These are phyloP conservation scores for Silene noctiflora DNA, from an alignment of 179 eudicot genomes.

Conservation along the genomic window DNA sequence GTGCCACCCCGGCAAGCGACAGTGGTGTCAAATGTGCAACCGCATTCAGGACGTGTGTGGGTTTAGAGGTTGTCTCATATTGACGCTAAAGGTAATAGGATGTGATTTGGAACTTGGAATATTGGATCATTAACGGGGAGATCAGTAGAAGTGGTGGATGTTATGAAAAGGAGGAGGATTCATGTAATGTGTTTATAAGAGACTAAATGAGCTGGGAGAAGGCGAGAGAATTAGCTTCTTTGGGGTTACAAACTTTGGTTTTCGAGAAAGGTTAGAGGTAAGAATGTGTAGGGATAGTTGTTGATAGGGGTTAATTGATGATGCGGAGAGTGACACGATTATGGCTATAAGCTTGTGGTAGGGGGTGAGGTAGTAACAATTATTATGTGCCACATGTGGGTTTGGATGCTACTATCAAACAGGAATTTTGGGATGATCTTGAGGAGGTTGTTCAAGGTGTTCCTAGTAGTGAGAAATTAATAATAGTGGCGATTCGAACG, in stretches of 20 bases:
- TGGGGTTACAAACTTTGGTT: slow-evolving; percentile 6
- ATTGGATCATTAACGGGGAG: not conserved
- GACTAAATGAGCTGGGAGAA: not conserved
- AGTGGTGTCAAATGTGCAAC: not conserved
- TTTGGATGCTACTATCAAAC: not conserved
- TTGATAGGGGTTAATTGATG: not conserved
- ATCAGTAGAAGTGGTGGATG: not conserved
- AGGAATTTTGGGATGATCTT: not conserved
- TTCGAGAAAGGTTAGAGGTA: not conserved
- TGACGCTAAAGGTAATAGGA: not conserved
- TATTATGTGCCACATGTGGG: not conserved
- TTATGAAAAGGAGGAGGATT: not conserved
- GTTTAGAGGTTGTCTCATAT: not conserved
- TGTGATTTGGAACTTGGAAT: not conserved
- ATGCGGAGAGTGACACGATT: not conserved
- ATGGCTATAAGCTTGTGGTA: not conserved
- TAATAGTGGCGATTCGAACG: not conserved
- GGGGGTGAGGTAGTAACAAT: not conserved
- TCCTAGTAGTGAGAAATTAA: not conserved
- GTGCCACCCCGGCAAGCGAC: not conserved
- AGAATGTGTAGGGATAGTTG: not conserved
- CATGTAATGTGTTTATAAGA: not conserved
- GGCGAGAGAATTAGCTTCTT: not conserved
- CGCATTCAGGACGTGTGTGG: not conserved
- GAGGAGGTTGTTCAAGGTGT: not conserved